These are phyloP conservation scores for Apiotrichum mycotoxinovorans DNA, from an alignment of 1,284 basidiomycete species.

Conservation along the genomic window DNA sequence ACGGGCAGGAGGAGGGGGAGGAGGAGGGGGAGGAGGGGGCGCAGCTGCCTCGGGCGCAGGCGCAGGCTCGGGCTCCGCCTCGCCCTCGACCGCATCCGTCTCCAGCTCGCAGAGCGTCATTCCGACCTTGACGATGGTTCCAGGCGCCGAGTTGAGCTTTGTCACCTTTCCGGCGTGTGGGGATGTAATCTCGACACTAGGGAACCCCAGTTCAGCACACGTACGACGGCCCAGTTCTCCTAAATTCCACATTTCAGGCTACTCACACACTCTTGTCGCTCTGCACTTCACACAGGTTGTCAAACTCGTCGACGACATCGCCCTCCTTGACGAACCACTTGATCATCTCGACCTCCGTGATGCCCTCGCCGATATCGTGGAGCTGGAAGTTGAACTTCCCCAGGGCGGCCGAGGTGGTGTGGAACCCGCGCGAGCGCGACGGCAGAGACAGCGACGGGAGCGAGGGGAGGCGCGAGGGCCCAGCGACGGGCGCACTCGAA, in stretches of 20 bases:
- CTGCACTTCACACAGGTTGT: slow-evolving; percentile 86
- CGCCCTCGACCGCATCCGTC: slow-evolving; percentile 24
- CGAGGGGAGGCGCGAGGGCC: background rate
- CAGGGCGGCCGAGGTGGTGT: slow-evolving; percentile 9
- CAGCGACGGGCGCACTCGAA: background rate
- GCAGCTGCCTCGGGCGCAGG: background rate
- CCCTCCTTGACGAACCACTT: slow-evolving; percentile 73
- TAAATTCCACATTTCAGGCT: background rate
- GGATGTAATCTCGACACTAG: slow-evolving; percentile 84
- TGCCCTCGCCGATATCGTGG: slow-evolving; percentile 90
- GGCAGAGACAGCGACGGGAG: too few relatives aligned
- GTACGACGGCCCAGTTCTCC: background rate
- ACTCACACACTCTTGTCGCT: slow-evolving; percentile 68
- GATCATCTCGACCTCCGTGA: slow-evolving; percentile 82
- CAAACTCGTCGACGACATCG: slow-evolving; percentile 68
- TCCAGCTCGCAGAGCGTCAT: slow-evolving; percentile 77
- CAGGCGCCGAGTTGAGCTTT: slow-evolving; percentile 70
- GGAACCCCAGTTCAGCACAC: background rate
- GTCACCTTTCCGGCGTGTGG: slow-evolving; percentile 76
- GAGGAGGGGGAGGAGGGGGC: background rate
- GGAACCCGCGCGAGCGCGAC: slow-evolving; percentile 8
- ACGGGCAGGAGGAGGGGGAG: background rate
- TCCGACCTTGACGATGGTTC: slow-evolving; percentile 83
- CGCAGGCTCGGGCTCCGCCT: slow-evolving; percentile 6
- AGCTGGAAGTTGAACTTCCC: slow-evolving; percentile 63